phyloP scores from a whole-genome alignment of 1,284 basidiomycete species.

The Ceratobasidium sp. region DNA sequence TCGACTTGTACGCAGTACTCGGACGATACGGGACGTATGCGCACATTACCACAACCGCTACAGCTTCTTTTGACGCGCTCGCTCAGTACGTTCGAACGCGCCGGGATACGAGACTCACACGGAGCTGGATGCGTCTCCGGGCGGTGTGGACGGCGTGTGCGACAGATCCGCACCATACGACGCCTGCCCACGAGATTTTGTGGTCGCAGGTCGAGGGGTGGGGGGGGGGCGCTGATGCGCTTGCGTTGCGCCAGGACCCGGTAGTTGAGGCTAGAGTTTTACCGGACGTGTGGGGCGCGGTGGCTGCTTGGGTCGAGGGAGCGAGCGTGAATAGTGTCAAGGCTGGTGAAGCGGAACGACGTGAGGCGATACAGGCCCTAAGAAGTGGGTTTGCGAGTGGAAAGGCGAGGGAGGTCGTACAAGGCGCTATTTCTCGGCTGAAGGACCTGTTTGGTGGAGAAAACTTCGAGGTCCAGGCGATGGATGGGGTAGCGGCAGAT shows the following conservation, averaged over 20 bases:
- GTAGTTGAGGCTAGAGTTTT: conserved; percentile 56
- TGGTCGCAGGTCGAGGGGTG: conserved; percentile 88
- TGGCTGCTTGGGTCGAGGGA: conserved; percentile 80
- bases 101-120: conserved; percentile 51
- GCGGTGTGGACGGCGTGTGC: conserved; percentile 86
- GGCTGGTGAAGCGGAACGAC: conserved; percentile 74
- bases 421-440: conserved; percentile 7
- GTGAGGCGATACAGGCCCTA: conserved; percentile 45
- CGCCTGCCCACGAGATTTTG: conserved; percentile 85
- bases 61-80: conserved; percentile 63
- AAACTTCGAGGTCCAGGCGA: conserved; percentile 14
- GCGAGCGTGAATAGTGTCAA: conserved; percentile 75
- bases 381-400: conserved; percentile 5
- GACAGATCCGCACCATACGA: conserved; percentile 88
- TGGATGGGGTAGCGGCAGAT: conserved; percentile 6
- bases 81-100: conserved; percentile 54
- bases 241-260: conserved; percentile 53
- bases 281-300: conserved; percentile 67
- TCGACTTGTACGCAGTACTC: conserved; percentile 75
- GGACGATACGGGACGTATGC: conserved; percentile 84
- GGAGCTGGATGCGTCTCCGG: conserved; percentile 66
- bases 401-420: conserved; percentile 1
- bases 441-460: neutral
- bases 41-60: conserved; percentile 72
- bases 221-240: conserved; percentile 76